phyloP scores from a whole-genome alignment of 2,329 filamentous ascomycete species.

The Colletotrichum tropicicola region DNA sequence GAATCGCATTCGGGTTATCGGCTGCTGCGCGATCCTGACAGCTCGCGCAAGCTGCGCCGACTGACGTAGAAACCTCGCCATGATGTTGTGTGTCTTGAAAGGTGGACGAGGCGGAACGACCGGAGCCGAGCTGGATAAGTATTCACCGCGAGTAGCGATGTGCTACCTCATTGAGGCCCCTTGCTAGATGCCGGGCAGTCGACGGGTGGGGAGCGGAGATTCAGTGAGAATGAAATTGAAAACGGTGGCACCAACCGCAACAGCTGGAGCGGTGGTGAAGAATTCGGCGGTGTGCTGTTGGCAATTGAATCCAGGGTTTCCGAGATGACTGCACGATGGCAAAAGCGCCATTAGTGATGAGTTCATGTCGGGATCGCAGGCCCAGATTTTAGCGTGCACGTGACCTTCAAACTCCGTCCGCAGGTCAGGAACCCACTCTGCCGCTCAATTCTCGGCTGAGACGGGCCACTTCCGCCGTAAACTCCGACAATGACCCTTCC shows the following conservation, averaged over 20 bases:
- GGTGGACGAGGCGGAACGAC: conserved; percentile 26
- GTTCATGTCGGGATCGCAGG: conserved; percentile 18
- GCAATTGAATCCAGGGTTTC: conserved; percentile 7
- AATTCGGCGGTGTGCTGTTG: conserved; percentile 15
- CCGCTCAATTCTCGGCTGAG: not conserved
- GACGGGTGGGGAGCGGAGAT: not conserved
- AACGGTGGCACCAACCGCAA: conserved; percentile 2
- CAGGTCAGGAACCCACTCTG: not conserved
- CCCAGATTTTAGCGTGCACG: conserved; percentile 26
- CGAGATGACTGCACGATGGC: conserved; percentile 25
- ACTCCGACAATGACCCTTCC: conserved; percentile 21
- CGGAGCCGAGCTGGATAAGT: conserved; percentile 24
- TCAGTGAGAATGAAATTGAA: not conserved
- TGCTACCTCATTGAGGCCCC: conserved; percentile 27
- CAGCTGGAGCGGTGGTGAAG: not conserved
- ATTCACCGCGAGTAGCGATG: conserved; percentile 20
- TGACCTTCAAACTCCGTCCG: conserved; percentile 20
- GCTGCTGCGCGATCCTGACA: conserved; percentile 64
- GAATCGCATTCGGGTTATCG: conserved; percentile 56
- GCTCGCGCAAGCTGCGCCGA: conserved; percentile 72
- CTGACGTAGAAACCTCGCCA: conserved; percentile 74
- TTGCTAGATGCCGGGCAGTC: not conserved
- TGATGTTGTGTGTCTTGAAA: conserved; percentile 42
- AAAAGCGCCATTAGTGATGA: conserved; percentile 28
- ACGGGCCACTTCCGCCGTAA: conserved; percentile 18